Evolutionary conservation across 1,284 basidiomycete genomes (phyloP), one percentile per base, ranked within the genome.

Genomic region (Amylostereum chailletii): DNA sequence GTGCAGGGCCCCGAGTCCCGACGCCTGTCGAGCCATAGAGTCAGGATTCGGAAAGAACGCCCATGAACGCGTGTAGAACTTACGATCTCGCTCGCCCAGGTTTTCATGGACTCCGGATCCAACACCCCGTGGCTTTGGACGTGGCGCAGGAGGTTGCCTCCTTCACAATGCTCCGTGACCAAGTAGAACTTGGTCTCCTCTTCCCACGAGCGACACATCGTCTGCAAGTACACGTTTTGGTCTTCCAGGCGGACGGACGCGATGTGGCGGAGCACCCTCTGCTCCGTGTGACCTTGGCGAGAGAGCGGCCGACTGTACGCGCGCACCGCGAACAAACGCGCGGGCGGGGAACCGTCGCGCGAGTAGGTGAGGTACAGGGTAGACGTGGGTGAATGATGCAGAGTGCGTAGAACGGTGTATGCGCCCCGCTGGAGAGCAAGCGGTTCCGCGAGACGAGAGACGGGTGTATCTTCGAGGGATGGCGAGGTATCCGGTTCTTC

Each of bases 31-130:
- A 11, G 19, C 19, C 6, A 46, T 33, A 46, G 34, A 9, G 42
- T 38, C 10, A 50, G 30, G 27, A 29, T 27, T 11, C 41, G 45
- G 34, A 30, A 11, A 42, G 1, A 10, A n/a, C 6, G 9, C 7
- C 34, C 39, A 26, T 26, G 29, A 27, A 11, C 6, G n/a, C 30
- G n/a, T n/a, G 19, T 34, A 27, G 33, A 2, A 27, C 55, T 34
- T 36, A 57, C 55, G 32, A 57, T 51, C 38, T 56, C 55, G 36
- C 49, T 45, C 2, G 52, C 48, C 55, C 55, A 57, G 1, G 33
- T 45, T 37, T 47, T 48, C 42, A 49, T 45, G 39, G 45, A 51
- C 41, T 11, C 19, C 3, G 5, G 31, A 29, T 43, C 38, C 26
- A 53, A 36, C 10, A 47, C 44, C 2, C 55, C 55, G 10, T 50